Conservation (phyloP, 305 asterid genomes). For the Fraxinus angustifolia region DNA sequence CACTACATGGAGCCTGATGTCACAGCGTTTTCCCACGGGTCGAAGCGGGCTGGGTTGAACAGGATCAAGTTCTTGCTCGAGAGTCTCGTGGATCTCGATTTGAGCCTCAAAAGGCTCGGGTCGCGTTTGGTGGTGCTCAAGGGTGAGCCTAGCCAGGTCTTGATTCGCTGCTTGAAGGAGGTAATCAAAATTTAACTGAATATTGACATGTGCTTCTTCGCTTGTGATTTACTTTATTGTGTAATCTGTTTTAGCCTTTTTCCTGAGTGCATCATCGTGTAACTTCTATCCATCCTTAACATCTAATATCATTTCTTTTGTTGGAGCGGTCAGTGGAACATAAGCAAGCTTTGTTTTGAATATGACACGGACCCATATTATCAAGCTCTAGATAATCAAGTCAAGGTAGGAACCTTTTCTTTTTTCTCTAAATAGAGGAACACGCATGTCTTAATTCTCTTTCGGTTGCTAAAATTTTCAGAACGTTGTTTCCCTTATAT, state of each 20-base stretch:
- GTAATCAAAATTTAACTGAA: constrained; percentile 24
- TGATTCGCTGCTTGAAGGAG: constrained; percentile 71
- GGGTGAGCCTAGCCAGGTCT: constrained; percentile 72
- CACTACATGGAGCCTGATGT: constrained; percentile 88
- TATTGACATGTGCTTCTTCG: neutral
- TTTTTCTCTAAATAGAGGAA: neutral
- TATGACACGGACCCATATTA: constrained; percentile 88
- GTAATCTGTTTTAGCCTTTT: neutral
- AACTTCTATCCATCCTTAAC: neutral
- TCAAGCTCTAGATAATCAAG: constrained; percentile 60
- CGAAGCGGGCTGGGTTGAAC: constrained; percentile 71
- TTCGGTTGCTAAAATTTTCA: neutral
- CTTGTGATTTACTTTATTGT: neutral
- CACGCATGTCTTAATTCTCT: neutral
- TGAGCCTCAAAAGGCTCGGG: constrained; percentile 57
- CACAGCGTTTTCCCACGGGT: constrained; percentile 60
- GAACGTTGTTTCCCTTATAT: neutral
- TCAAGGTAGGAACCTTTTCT: constrained; percentile 40
- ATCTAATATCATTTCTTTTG: constrained; percentile 15
- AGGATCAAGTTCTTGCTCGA: constrained; percentile 76
- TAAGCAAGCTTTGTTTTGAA: constrained; percentile 81
- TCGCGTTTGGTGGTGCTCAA: constrained; percentile 81
- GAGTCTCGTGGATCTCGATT: constrained; percentile 72
- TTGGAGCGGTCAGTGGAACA: constrained; percentile 60
- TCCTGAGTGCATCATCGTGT: neutral